These are phyloP conservation scores for Phoenix roebelenii DNA, from an alignment of 176 grass and related monocot genomes.

Conservation along the genomic window DNA sequence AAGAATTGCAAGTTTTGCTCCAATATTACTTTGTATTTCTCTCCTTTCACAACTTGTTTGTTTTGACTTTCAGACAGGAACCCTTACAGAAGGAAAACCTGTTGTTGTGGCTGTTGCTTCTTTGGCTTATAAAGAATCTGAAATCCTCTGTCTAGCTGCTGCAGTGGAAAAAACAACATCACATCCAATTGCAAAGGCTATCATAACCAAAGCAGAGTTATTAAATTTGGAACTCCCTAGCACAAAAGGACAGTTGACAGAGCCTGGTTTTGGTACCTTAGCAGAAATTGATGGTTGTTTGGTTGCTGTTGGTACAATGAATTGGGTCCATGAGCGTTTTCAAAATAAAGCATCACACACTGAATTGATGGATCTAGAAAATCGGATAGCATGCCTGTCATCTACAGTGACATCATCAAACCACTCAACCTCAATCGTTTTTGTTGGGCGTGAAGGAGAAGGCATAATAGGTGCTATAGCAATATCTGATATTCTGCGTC, in stretches of 20 bases:
- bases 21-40: not conserved
- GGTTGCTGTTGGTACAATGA: slow-evolving; percentile 73
- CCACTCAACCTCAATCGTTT: slow-evolving; percentile 78
- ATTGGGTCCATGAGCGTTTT: slow-evolving; percentile 80
- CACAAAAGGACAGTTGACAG: slow-evolving; percentile 73
- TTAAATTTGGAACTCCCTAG: slow-evolving; percentile 56
- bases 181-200: slow-evolving; percentile 96
- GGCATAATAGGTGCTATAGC: slow-evolving; percentile 85
- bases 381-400: slow-evolving; percentile 32
- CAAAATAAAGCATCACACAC: slow-evolving; percentile 38
- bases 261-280: slow-evolving; percentile 88
- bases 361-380: slow-evolving; percentile 49
- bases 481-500: slow-evolving; percentile 79
- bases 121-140: slow-evolving; percentile 45
- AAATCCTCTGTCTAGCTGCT: slow-evolving; percentile 77
- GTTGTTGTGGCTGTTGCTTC: slow-evolving; percentile 72
- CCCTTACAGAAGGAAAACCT: slow-evolving; percentile 89
- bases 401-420: slow-evolving; percentile 40
- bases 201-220: slow-evolving; percentile 61
- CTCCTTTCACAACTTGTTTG: not conserved
- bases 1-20: not conserved
- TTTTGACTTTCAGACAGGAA: slow-evolving; percentile 54
- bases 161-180: slow-evolving; percentile 90
- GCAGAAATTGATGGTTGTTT: slow-evolving; percentile 84
- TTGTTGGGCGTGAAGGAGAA: slow-evolving; percentile 76